Base-by-base conservation (phyloP, 2,329 filamentous ascomycete species). In the Periconia sp. region DNA sequence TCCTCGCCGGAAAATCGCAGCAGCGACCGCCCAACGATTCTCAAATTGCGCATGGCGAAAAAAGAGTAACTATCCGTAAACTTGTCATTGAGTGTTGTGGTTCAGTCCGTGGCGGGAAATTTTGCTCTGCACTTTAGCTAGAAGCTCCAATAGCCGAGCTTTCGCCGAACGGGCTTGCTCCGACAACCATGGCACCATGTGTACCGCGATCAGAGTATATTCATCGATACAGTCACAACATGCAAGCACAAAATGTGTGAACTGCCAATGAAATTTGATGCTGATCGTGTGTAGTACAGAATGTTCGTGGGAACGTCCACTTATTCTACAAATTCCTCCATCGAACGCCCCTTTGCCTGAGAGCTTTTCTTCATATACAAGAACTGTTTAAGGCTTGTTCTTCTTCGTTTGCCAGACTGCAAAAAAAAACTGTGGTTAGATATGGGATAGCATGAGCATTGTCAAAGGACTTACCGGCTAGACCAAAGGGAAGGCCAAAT, bases 1-100 rank as follows among this genome's bases (percentile, higher is more conserved):
- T 73, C 65, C 51, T 68, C 74, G 49, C 82, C 79, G 59, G 86
- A 79, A 62, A 78, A 82, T 77, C 87, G 87, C 70, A 84, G 80
- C 19, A 73, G 68, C 63, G 83, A 82, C 71, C 90, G 87, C 69
- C 83, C 85, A 66, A 92, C 85, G 72, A 87, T 92, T 76, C 85
- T 88, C 64, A 97, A 82, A 75, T 97, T 97, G 71, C 91, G 88
- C 93, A 97, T 97, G 23, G 56, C 61, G 46, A 20, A 40, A 19
- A 37, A 55, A 48, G 15, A 23, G 42, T 23, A 20, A 19, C 41
- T 50, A 43, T 56, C 51, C 48, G 58, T 59, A 53, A 49, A 45
- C 18, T 50, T 57, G 41, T 52, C 54, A 50, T 50, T 44, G 44
- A 49, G 42, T 53, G 46, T 47, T 50, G 52, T 35, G 44, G 47